phyloP scores from a whole-genome alignment of 73 alveolate species.

The Uronychia binucleata region DNA sequence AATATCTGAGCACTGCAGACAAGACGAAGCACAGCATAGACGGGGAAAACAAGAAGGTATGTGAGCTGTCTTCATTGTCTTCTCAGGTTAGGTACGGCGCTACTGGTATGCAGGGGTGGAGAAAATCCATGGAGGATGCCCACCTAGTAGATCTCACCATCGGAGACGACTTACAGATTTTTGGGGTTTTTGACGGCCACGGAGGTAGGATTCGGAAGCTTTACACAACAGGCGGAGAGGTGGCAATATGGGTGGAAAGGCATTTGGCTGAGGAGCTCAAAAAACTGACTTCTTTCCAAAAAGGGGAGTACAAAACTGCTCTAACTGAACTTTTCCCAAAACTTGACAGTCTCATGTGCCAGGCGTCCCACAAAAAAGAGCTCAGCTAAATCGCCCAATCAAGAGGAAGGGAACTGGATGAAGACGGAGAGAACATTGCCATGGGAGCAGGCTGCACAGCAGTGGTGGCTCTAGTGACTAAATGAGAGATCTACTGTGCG shows the following conservation, averaged over 20 bases:
- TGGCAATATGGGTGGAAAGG: slow-evolving; percentile 78
- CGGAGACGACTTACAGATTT: slow-evolving; percentile 66
- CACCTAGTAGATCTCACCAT: slow-evolving; percentile 62
- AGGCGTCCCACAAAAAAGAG: slow-evolving; percentile 79
- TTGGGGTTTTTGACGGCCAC: slow-evolving; percentile 92
- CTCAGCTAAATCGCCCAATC: slow-evolving; percentile 26
- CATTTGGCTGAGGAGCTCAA: slow-evolving; percentile 74
- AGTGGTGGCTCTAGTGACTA: slow-evolving; percentile 79
- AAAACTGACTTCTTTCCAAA: slow-evolving; percentile 66
- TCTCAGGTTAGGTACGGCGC: slow-evolving; percentile 74
- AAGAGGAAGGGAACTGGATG: slow-evolving; percentile 1
- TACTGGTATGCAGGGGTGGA: slow-evolving; percentile 93
- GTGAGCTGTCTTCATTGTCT: too few species aligned
- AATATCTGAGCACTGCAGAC: slow-evolving; percentile 74
- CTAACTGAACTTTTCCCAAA: slow-evolving; percentile 83
- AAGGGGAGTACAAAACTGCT: slow-evolving; percentile 80
- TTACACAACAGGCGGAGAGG: slow-evolving; percentile 96
- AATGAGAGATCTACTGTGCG: slow-evolving; percentile 81
- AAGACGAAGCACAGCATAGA: slow-evolving; percentile 53
- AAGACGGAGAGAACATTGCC: slow-evolving; percentile 66
- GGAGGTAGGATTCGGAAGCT: slow-evolving; percentile 23
- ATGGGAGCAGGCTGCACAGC: slow-evolving; percentile 92
- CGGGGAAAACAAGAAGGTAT: slow-evolving; percentile 63
- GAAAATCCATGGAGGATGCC: slow-evolving; percentile 82
- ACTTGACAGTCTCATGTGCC: slow-evolving; percentile 84